Conservation (phyloP, 108 stramenopile genomes). For the Chaetoceros muelleri region DNA sequence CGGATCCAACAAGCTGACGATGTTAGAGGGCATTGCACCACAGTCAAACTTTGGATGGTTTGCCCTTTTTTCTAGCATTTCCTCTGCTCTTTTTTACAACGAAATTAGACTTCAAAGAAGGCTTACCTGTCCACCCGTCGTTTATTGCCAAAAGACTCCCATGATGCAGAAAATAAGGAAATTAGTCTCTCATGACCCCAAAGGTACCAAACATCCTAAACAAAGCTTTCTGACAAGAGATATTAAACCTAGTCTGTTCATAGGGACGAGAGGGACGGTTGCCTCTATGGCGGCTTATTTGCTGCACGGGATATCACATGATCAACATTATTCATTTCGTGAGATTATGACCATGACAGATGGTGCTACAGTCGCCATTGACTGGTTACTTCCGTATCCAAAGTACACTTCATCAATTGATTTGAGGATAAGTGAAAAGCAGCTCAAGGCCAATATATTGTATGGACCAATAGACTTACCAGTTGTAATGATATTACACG, state of each 20-base stretch:
- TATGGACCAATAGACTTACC: constrained; percentile 40
- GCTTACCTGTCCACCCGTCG: constrained; percentile 45
- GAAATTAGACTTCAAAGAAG: constrained; percentile 39
- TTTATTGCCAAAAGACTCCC: constrained; percentile 45
- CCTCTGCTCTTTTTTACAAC: constrained; percentile 39
- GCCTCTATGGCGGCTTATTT: constrained; percentile 65
- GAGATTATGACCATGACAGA: constrained; percentile 64
- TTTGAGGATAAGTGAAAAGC: constrained; percentile 2
- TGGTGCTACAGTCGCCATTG: constrained; percentile 58
- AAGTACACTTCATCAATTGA: not conserved
- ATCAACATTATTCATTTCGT: constrained; percentile 30
- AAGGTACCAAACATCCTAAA: constrained; percentile 11
- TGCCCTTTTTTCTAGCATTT: constrained; percentile 17
- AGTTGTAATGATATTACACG: constrained; percentile 64
- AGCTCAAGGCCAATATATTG: constrained; percentile 15
- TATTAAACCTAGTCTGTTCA: constrained; percentile 60
- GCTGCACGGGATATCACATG: constrained; percentile 20
- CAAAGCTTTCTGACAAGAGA: constrained; percentile 29
- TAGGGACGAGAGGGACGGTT: constrained; percentile 61
- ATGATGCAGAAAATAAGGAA: constrained; percentile 2
- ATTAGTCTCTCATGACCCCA: not conserved
- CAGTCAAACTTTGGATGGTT: constrained; percentile 60
- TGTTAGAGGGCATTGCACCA: too few relatives aligned
- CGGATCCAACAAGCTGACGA: too few relatives aligned
- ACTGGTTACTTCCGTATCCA: constrained; percentile 63